A percentile compares a stretch with the other conserved stretches of the same genome.
These are phyloP conservation scores for Paraphoma sp. DNA, from an alignment of 2,329 filamentous ascomycete species.

Conservation along the genomic window DNA sequence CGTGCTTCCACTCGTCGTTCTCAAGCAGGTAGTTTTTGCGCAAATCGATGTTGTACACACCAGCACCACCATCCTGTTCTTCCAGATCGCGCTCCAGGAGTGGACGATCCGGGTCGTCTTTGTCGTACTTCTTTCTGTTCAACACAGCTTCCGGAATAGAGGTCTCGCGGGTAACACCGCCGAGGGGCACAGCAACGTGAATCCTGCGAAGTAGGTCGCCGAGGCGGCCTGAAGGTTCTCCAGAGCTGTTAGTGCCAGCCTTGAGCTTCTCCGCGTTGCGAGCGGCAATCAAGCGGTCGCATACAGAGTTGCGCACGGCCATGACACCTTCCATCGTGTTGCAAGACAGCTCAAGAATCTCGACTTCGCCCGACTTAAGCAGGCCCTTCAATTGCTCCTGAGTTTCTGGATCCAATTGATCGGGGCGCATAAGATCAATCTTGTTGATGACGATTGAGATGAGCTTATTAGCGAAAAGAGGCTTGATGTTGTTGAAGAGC, in stretches of 20 bases:
- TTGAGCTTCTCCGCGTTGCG: conserved; percentile 96
- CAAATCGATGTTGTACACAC: conserved; percentile 94
- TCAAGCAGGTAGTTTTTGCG: conserved; percentile 86
- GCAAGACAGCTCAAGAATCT: conserved; percentile 92
- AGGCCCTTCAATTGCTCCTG: conserved; percentile 80
- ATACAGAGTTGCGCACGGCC: conserved; percentile 92
- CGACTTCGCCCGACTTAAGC: conserved; percentile 85
- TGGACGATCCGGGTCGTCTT: conserved; percentile 82
- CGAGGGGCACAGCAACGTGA: conserved; percentile 93
- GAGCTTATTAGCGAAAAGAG: conserved; percentile 95
- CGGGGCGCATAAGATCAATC: conserved; percentile 88
- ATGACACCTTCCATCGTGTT: conserved; percentile 94
- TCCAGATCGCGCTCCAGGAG: conserved; percentile 86
- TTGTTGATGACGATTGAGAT: conserved; percentile 99
- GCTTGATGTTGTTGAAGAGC: conserved; percentile 92
- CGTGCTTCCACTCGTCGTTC: conserved; percentile 92
- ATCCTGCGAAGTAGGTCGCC: conserved; percentile 93
- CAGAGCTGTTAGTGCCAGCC: conserved; percentile 78
- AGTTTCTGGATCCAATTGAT: conserved; percentile 81
- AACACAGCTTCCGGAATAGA: conserved; percentile 89
- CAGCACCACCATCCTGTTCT: conserved; percentile 89
- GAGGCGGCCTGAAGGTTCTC: conserved; percentile 78
- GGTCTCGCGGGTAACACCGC: conserved; percentile 76
- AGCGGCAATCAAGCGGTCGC: conserved; percentile 90
- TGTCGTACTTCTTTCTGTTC: conserved; percentile 86